Evolutionary conservation across 2,329 filamentous ascomycete genomes (phyloP), one percentile per base, ranked within the genome.

Genomic region (Dothidotthia symphoricarpi): DNA sequence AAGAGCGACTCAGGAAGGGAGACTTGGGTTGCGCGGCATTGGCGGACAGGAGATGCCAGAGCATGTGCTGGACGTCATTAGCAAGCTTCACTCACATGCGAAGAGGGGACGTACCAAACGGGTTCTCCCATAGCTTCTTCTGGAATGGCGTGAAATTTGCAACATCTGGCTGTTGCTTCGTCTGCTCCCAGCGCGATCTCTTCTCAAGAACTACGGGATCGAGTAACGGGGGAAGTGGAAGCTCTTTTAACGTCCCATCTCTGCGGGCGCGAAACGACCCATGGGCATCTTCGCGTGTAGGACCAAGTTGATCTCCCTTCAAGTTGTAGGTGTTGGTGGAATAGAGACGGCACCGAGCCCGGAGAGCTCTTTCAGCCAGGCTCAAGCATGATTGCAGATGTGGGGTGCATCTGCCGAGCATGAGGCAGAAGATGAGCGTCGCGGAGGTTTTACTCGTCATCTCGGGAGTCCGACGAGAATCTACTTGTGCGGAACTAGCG

Each of bases 1-100:
- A 87, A 67, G 57, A 88, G 84, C 53, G 75, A 80, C 11, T 62
- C 64, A 1, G 85, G 85, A 6, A 87, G 62, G 1, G 57, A 55
- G 0, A 61, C 57, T 0, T 53, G 44, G 1, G 81, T 80, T 22
- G 75, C 57, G 15, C 63, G 54, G 53, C 83, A 86, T 39, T 61
- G 51, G 36, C 85, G 80, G 15, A 83, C 39, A 0, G 81, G 78
- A 0, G 77, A 76, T 19, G 77, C 77, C 15, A 89, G 74, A 6
- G 81, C 77, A 29, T 74, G 74, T 3, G 84, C 83, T 85, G 37
- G 16, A 22, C 28, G 13, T 14, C 22, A 25, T 49, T 36, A 53
- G 38, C 13, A 41, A 5, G 22, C 9, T 17, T 16, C 10, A 36
- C 10, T 6, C 17, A 11, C 26, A 30, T 31, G 25, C 3, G 13